Conservation (phyloP, 306 rosid species). For the Prosopis cineraria region DNA sequence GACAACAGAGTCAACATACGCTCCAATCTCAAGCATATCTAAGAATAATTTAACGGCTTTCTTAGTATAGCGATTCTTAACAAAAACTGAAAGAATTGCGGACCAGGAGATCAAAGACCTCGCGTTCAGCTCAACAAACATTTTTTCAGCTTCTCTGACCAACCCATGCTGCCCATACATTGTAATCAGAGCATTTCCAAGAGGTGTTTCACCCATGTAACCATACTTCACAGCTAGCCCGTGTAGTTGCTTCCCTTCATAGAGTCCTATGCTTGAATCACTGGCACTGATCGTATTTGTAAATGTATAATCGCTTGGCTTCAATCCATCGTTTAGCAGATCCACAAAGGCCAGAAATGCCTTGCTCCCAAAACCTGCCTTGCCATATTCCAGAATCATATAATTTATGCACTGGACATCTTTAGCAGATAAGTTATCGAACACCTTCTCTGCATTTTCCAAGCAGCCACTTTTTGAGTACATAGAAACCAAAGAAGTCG, state of each 20-base stretch:
- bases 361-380: conserved; percentile 44
- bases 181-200: conserved; percentile 54
- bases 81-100: conserved; percentile 39
- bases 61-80: conserved; percentile 34
- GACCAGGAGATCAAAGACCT: conserved; percentile 57
- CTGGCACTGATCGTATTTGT: conserved; percentile 49
- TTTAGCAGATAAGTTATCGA: conserved; percentile 28
- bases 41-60: conserved; percentile 39
- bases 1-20: conserved; percentile 45
- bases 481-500: conserved; percentile 57
- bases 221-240: conserved; percentile 52
- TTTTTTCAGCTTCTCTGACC: conserved; percentile 49
- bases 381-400: conserved; percentile 59
- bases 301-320: conserved; percentile 44
- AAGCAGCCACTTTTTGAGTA: conserved; percentile 47
- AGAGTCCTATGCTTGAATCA: conserved; percentile 28
- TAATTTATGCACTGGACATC: conserved; percentile 57
- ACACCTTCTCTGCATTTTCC: conserved; percentile 50
- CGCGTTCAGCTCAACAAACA: conserved; percentile 33
- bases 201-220: conserved; percentile 36
- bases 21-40: conserved; percentile 40
- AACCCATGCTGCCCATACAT: conserved; percentile 52
- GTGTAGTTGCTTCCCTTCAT: conserved; percentile 49
- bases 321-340: conserved; percentile 45
- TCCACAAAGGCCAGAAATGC: conserved; percentile 41